phyloP scores from a whole-genome alignment of 768 basidiomycete genomes.

The Phaffia tasmanica region DNA sequence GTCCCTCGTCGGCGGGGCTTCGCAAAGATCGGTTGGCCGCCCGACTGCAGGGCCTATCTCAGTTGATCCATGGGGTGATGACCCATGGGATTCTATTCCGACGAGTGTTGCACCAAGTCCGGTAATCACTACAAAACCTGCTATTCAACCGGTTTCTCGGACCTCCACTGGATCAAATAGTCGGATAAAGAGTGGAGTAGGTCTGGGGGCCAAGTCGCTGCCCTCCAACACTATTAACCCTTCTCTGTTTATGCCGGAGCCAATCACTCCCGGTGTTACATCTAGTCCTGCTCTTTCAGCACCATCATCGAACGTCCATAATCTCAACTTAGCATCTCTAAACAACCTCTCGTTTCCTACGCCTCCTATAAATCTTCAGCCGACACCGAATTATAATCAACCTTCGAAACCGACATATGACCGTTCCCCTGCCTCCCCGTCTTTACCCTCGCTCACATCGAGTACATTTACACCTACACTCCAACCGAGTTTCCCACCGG shows the following conservation, averaged over 20 bases:
- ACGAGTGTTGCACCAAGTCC: slow-evolving; percentile 33
- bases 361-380: background rate
- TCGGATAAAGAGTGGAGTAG: too few relatives aligned
- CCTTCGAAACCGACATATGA: background rate
- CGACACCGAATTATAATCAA: background rate
- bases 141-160: too few relatives aligned
- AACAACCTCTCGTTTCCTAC: too few relatives aligned
- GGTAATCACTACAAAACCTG: too few relatives aligned
- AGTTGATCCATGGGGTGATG: slow-evolving; percentile 59
- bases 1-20: slow-evolving; percentile 55
- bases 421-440: background rate
- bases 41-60: slow-evolving; percentile 41
- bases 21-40: slow-evolving; percentile 32
- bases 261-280: slow-evolving; percentile 29
- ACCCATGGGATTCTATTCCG: slow-evolving; percentile 74
- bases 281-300: slow-evolving; percentile 36
- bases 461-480: background rate
- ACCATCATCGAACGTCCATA: slow-evolving; percentile 3
- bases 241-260: slow-evolving; percentile 27
- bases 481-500: slow-evolving; percentile 5
- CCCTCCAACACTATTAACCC: background rate
- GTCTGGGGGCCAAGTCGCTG: too few relatives aligned
- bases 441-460: background rate
- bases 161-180: too few relatives aligned
- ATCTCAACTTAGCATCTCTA: background rate